These are phyloP conservation scores for Pythium insidiosum DNA, from an alignment of 352 stramenopile species.

Conservation along the genomic window DNA sequence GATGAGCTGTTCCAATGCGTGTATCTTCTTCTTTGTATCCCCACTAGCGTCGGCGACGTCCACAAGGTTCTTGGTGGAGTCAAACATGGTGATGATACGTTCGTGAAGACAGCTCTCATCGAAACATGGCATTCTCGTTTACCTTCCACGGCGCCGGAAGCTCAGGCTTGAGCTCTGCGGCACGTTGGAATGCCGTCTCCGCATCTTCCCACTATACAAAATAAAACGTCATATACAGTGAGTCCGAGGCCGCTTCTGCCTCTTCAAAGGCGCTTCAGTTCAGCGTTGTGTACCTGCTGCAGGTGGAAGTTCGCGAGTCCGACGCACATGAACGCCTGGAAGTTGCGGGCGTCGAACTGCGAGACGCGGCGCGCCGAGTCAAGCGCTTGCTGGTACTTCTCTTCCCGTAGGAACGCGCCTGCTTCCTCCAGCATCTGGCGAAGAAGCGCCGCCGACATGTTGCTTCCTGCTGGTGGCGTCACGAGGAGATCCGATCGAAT, in stretches of 20 bases:
- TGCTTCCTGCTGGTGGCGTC: too few relatives aligned
- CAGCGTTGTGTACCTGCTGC: slow-evolving; percentile 50
- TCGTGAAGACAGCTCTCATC: too few relatives aligned
- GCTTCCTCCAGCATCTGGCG: slow-evolving; percentile 79
- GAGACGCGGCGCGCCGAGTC: slow-evolving; percentile 55
- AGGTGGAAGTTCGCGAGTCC: slow-evolving; percentile 72
- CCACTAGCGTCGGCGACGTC: slow-evolving; percentile 55
- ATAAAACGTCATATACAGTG: too few relatives aligned
- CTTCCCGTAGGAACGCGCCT: slow-evolving; percentile 50
- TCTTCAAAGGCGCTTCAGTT: too few relatives aligned
- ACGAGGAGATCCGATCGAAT: too few relatives aligned
- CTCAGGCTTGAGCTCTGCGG: slow-evolving; percentile 61
- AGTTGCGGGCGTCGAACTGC: slow-evolving; percentile 76
- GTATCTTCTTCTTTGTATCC: slow-evolving; percentile 50
- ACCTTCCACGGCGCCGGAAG: slow-evolving; percentile 81
- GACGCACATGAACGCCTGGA: slow-evolving; percentile 76
- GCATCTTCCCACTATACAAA: slow-evolving; percentile 49
- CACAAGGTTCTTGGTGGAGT: slow-evolving; percentile 73
- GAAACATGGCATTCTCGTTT: not conserved
- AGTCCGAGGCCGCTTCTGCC: too few relatives aligned
- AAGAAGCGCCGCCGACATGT: slow-evolving; percentile 61
- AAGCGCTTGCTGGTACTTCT: slow-evolving; percentile 69
- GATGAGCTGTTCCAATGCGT: slow-evolving; percentile 65
- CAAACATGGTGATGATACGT: too few relatives aligned
- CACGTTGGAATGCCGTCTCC: slow-evolving; percentile 57